phyloP scores from a whole-genome alignment of 441 rosid genomes.

The Bruguiera hainesii region DNA sequence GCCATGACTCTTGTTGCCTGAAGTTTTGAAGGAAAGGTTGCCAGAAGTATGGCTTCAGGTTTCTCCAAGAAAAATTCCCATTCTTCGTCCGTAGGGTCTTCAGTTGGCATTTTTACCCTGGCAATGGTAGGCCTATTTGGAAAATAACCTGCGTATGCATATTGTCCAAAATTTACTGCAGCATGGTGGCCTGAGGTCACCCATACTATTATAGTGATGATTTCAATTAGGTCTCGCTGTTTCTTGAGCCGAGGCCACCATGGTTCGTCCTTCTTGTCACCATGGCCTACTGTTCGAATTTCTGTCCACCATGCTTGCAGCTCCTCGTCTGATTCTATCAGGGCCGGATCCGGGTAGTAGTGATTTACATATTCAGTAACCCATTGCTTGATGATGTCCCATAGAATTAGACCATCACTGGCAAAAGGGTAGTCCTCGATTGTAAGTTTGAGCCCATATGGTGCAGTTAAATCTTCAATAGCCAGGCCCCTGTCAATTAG shows the following conservation, averaged over 20 bases:
- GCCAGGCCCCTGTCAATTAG: slow-evolving; percentile 51
- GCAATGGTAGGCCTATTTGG: slow-evolving; percentile 68
- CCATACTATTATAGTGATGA: slow-evolving; percentile 52
- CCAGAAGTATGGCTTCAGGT: slow-evolving; percentile 41
- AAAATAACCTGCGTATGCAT: slow-evolving; percentile 60
- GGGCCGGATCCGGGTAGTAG: slow-evolving; percentile 39
- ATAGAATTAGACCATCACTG: slow-evolving; percentile 50
- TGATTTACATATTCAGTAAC: slow-evolving; percentile 50
- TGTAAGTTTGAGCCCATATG: slow-evolving; percentile 47
- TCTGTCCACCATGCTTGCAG: slow-evolving; percentile 56
- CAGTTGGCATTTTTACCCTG: slow-evolving; percentile 52
- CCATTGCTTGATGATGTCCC: slow-evolving; percentile 61
- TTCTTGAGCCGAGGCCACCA: slow-evolving; percentile 53
- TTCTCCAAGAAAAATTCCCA: slow-evolving; percentile 31
- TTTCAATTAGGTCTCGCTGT: slow-evolving; percentile 35
- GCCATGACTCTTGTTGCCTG: slow-evolving; percentile 66
- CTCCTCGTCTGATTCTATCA: slow-evolving; percentile 35
- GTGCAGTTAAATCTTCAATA: slow-evolving; percentile 40
- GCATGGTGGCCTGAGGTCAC: slow-evolving; percentile 59
- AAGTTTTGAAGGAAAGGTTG: slow-evolving; percentile 51
- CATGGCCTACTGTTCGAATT: slow-evolving; percentile 42
- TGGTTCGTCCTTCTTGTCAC: slow-evolving; percentile 43
- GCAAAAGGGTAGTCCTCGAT: slow-evolving; percentile 69
- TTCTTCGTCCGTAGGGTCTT: slow-evolving; percentile 42
- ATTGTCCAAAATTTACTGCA: slow-evolving; percentile 65